These are phyloP conservation scores for Trichopus zeylanicus DNA, from an alignment of 116 monocot genomes.

Conservation along the genomic window DNA sequence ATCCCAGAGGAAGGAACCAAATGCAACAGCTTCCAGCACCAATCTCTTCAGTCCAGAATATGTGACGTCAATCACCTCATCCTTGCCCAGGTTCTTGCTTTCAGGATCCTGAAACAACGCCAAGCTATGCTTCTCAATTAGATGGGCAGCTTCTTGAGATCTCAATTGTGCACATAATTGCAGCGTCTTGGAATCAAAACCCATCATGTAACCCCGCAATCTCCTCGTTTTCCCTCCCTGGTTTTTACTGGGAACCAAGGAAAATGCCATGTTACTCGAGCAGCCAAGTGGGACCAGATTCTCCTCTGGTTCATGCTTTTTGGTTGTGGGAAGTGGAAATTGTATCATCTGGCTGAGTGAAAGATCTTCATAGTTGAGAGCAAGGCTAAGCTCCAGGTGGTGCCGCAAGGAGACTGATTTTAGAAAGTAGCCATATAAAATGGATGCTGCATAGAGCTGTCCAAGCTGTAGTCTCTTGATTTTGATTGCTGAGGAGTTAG, in stretches of 20 bases:
- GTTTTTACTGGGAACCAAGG: constrained; percentile 8
- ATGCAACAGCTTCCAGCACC: constrained; percentile 55
- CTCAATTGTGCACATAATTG: constrained; percentile 49
- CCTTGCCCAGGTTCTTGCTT: not conserved
- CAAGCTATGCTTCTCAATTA: constrained; percentile 62
- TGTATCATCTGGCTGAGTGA: constrained; percentile 12
- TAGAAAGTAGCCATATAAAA: constrained; percentile 64
- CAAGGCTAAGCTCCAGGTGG: constrained; percentile 36
- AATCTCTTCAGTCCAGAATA: constrained; percentile 31
- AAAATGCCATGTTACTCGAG: constrained; percentile 8
- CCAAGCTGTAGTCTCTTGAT: constrained; percentile 47
- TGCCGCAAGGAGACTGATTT: constrained; percentile 39
- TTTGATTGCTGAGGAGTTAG: constrained; percentile 18
- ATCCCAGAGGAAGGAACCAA: constrained; percentile 51
- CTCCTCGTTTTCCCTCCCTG: constrained; percentile 6
- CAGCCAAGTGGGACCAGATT: constrained; percentile 17
- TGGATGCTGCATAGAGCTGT: constrained; percentile 52
- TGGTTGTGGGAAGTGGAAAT: constrained; percentile 3
- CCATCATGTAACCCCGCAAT: constrained; percentile 42
- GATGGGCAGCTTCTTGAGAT: constrained; percentile 30
- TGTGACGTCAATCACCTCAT: constrained; percentile 20
- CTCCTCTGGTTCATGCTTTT: constrained; percentile 9
- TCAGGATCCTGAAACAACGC: constrained; percentile 37
- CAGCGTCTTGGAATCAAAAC: constrained; percentile 39
- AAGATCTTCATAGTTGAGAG: constrained; percentile 14